Evolutionary conservation across 2,329 filamentous ascomycete genomes (phyloP).

Genomic region (Alternaria longipes): DNA sequence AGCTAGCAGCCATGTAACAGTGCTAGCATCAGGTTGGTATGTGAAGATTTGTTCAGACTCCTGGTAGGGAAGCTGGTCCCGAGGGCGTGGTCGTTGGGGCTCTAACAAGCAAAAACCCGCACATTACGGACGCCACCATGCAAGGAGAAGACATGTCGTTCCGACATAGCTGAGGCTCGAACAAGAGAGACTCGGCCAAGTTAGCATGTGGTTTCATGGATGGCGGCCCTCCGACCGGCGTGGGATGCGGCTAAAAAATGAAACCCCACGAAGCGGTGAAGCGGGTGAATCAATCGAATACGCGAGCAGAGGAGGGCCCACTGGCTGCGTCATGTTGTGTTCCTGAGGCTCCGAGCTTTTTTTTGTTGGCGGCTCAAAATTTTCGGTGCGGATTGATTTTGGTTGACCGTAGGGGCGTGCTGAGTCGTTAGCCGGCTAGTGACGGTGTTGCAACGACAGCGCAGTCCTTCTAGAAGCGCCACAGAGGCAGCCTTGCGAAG

Average conservation of each 20-base stretch:
- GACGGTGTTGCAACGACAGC: slow-evolving; percentile 22
- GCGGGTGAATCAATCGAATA: slow-evolving; percentile 29
- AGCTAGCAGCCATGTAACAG: not conserved
- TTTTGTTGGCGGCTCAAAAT: slow-evolving; percentile 27
- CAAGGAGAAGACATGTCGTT: slow-evolving; percentile 17
- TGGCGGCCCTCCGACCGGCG: slow-evolving; percentile 16
- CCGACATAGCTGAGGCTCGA: slow-evolving; percentile 13
- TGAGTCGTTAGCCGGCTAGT: slow-evolving; percentile 37
- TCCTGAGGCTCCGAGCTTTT: slow-evolving; percentile 28
- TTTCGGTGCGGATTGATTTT: slow-evolving; percentile 26
- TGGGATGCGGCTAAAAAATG: slow-evolving; percentile 39
- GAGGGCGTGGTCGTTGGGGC: slow-evolving; percentile 16
- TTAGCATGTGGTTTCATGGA: slow-evolving; percentile 17
- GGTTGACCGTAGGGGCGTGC: slow-evolving; percentile 28
- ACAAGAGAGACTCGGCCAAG: slow-evolving; percentile 16
- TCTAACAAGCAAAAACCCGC: slow-evolving; percentile 1
- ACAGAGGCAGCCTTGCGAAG: slow-evolving; percentile 26
- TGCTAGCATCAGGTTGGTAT: not conserved
- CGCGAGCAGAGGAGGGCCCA: slow-evolving; percentile 19
- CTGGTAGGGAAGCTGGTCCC: slow-evolving; percentile 3
- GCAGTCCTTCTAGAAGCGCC: slow-evolving; percentile 30
- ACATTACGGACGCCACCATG: slow-evolving; percentile 16
- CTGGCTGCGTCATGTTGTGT: slow-evolving; percentile 35
- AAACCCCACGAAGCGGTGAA: slow-evolving; percentile 46
- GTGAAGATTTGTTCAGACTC: not conserved